Base-by-base conservation (phyloP, 805 yeast species). In the Kregervanrija delftensis region DNA sequence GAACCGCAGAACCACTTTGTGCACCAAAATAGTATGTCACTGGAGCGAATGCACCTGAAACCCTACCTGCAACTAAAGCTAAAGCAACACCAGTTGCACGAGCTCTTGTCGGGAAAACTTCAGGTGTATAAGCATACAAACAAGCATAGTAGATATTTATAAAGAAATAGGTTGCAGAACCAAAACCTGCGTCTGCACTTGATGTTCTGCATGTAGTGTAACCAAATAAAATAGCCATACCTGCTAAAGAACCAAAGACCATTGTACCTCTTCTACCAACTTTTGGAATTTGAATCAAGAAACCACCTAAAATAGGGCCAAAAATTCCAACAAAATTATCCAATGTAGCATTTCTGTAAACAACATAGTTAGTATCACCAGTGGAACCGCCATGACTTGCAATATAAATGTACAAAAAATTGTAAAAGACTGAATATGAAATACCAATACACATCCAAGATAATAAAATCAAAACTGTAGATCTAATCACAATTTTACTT, bases 121-220 rank as follows among this genome's bases (percentile, higher is more conserved):
- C 84, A 0, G 86, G 86, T 3, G 85, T 79, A 55, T 77, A 79
- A 4, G 85, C 86, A 54, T 78, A 81, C 15, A 81, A 61, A 16
- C 76, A 73, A 4, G 80, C 83, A 56, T 76, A 79, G 55, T 76
- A 76, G 45, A 77, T 66, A 58, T 71, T 67, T 46, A 71, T 54
- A 45, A 67, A 66, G 56, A 72, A 60, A 48, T 74, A 77, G 14
- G 82, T 76, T 33, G 73, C 72, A 11, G 74, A 60, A 33, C 69
- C 64, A 41, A 72, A 66, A 5, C 71, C 74, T 40, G 81, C 78
- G 56, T 77, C 78, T 65, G 70, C 77, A 5, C 72, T 64, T 39
- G 76, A 65, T 0, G 80, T 71, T 57, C 73, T 71, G 11, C 80
- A 81, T 3, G 81, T 75, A 11, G 86, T 81, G 50, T 81, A 79